Percentiles rank a stretch among this genome's conserved stretches.
phyloP scores from a whole-genome alignment of 108 stramenopile genomes.

The Cyclotella choctawhatcheeana region DNA sequence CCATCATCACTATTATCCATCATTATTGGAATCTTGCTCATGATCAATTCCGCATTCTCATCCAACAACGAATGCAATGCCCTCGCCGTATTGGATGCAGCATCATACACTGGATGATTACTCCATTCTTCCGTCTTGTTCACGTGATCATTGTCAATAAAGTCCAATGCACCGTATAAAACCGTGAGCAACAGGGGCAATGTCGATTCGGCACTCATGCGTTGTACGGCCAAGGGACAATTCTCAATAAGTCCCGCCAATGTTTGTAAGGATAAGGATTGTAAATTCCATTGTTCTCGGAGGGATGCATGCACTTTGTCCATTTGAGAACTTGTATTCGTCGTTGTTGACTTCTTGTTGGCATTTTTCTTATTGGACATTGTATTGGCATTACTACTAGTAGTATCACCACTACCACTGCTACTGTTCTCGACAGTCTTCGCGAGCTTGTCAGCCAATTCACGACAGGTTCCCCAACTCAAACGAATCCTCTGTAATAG shows the following conservation, averaged over 20 bases:
- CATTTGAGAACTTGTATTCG: too few relatives aligned
- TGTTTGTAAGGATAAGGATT: slow-evolving; percentile 32
- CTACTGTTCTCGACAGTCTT: too few relatives aligned
- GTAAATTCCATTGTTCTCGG: slow-evolving; percentile 40
- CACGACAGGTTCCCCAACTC: slow-evolving; percentile 6
- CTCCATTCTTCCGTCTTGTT: too few relatives aligned
- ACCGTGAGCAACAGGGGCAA: slow-evolving; percentile 2
- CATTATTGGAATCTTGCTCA: slow-evolving; percentile 20
- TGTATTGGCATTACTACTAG: too few relatives aligned
- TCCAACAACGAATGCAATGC: slow-evolving; percentile 73
- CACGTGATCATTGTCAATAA: background rate
- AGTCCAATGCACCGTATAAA: background rate
- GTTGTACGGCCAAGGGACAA: slow-evolving; percentile 26
- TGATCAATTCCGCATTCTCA: slow-evolving; percentile 64
- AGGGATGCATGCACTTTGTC: slow-evolving; percentile 16
- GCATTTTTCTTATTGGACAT: too few relatives aligned
- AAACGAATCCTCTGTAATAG: slow-evolving; percentile 27
- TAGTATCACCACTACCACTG: too few relatives aligned
- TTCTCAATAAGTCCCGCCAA: slow-evolving; percentile 50
- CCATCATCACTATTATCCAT: too few relatives aligned
- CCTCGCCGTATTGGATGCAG: slow-evolving; percentile 55
- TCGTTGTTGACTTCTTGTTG: too few relatives aligned
- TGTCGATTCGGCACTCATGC: slow-evolving; percentile 10
- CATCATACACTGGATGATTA: slow-evolving; percentile 28
- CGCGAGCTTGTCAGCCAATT: slow-evolving; percentile 3